These are phyloP conservation scores for Hypoxylon crocopeplum DNA, from an alignment of 495 filamentous ascomycete genomes.

Conservation along the genomic window DNA sequence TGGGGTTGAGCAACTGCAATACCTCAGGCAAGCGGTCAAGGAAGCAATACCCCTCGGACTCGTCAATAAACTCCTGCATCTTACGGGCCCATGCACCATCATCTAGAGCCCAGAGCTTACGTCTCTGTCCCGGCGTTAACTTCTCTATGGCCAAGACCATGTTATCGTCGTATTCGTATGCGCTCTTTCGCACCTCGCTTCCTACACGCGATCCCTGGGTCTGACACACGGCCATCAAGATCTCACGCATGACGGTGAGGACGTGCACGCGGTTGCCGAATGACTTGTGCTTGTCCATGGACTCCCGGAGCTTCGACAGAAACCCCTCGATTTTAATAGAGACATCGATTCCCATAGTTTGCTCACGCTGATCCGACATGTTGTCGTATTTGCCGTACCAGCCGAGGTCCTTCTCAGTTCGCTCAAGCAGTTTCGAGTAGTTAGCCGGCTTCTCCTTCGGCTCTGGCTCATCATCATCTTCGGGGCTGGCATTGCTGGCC, in stretches of 20 bases:
- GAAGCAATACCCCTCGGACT: neutral
- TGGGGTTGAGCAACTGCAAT: neutral
- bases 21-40: neutral
- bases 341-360: neutral
- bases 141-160: neutral
- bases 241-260: slow-evolving; percentile 9
- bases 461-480: neutral
- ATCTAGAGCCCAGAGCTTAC: neutral
- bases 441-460: neutral
- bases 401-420: neutral
- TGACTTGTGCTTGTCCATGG: slow-evolving; percentile 1
- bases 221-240: neutral
- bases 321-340: neutral
- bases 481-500: too few relatives aligned
- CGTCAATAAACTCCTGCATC: neutral
- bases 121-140: neutral
- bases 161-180: neutral
- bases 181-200: neutral
- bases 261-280: slow-evolving; percentile 12
- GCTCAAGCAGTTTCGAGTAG: neutral
- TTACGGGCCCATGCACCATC: neutral
- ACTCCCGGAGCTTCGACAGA: neutral
- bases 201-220: neutral
- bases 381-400: slow-evolving; percentile 1
- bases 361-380: neutral